Percentiles rank a stretch among this genome's conserved stretches.
These are phyloP conservation scores for Anthracocystis setariae DNA, from an alignment of 1,284 basidiomycete species.

Conservation along the genomic window DNA sequence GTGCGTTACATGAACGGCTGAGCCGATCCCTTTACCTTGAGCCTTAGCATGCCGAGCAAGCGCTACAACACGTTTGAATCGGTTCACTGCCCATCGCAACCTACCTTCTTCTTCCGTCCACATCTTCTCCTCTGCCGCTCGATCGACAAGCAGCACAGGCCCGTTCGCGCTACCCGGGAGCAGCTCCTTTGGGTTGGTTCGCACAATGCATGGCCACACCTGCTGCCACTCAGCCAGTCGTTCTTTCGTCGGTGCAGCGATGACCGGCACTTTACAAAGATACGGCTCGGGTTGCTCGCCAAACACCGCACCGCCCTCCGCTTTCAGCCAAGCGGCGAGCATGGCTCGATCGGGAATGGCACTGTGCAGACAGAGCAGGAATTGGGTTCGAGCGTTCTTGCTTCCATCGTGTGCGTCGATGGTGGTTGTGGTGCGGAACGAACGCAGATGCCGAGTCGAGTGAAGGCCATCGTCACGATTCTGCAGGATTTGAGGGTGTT, in stretches of 20 bases:
- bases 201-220: slow-evolving; percentile 63
- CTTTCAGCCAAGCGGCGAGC: slow-evolving; percentile 28
- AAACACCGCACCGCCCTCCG: slow-evolving; percentile 10
- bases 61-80: slow-evolving; percentile 33
- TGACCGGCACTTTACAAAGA: slow-evolving; percentile 75
- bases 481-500: slow-evolving; percentile 29
- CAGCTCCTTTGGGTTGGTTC: slow-evolving; percentile 43
- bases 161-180: slow-evolving; percentile 7
- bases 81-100: slow-evolving; percentile 31
- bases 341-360: slow-evolving; percentile 19
- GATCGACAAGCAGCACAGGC: slow-evolving; percentile 46
- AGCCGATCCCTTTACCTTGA: slow-evolving; percentile 3
- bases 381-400: slow-evolving; percentile 9
- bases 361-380: slow-evolving; percentile 42
- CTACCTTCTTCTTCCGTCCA: slow-evolving; percentile 27
- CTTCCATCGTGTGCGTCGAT: slow-evolving; percentile 1
- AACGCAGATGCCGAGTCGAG: slow-evolving; percentile 52
- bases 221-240: slow-evolving; percentile 72
- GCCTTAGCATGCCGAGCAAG: slow-evolving; percentile 33
- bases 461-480: slow-evolving; percentile 44
- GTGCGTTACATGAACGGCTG: slow-evolving; percentile 50
- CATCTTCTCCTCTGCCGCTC: slow-evolving; percentile 35
- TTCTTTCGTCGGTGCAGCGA: slow-evolving; percentile 77
- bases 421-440: slow-evolving; percentile 42
- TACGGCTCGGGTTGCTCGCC: slow-evolving; percentile 60